These are phyloP conservation scores for Didymella exigua DNA, from an alignment of 2,329 filamentous ascomycete genomes.

Conservation along the genomic window DNA sequence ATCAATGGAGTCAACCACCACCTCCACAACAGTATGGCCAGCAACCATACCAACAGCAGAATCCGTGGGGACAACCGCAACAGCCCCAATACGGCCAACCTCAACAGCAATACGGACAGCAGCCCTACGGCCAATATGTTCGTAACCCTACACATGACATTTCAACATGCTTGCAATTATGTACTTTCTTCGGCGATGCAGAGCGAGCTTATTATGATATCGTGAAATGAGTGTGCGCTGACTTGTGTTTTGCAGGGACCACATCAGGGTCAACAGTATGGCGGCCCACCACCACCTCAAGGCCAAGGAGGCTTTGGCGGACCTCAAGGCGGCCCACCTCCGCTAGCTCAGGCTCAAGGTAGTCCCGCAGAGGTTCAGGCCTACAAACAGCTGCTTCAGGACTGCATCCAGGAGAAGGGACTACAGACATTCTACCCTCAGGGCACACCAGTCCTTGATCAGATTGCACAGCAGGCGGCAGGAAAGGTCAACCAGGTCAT, in stretches of 20 bases:
- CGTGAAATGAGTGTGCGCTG: conserved; percentile 4
- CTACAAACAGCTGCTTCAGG: conserved; percentile 63
- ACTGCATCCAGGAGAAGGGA: conserved; percentile 64
- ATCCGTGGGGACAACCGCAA: conserved; percentile 38
- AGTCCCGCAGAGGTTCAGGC: conserved; percentile 58
- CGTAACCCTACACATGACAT: conserved; percentile 10
- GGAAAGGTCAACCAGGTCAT: conserved; percentile 62
- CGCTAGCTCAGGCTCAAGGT: conserved; percentile 48
- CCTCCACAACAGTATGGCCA: conserved; percentile 43
- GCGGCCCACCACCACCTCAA: conserved; percentile 33
- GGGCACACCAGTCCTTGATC: conserved; percentile 56
- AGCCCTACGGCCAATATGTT: conserved; percentile 40
- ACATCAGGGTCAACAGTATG: conserved; percentile 43
- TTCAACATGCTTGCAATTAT: not conserved
- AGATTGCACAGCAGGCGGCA: conserved; percentile 57
- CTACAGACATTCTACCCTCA: conserved; percentile 65
- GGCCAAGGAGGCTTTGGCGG: conserved; percentile 38
- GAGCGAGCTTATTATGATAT: conserved; percentile 13
- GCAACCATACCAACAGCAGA: conserved; percentile 27
- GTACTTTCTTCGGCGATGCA: conserved; percentile 21
- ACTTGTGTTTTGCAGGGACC: conserved; percentile 29
- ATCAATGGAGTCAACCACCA: conserved; percentile 30
- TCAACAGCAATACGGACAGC: conserved; percentile 37
- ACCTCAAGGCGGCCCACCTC: conserved; percentile 31
- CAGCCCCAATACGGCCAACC: conserved; percentile 28